These are phyloP conservation scores for Phytophthora vignae DNA, from an alignment of 352 stramenopile species.

Conservation along the genomic window DNA sequence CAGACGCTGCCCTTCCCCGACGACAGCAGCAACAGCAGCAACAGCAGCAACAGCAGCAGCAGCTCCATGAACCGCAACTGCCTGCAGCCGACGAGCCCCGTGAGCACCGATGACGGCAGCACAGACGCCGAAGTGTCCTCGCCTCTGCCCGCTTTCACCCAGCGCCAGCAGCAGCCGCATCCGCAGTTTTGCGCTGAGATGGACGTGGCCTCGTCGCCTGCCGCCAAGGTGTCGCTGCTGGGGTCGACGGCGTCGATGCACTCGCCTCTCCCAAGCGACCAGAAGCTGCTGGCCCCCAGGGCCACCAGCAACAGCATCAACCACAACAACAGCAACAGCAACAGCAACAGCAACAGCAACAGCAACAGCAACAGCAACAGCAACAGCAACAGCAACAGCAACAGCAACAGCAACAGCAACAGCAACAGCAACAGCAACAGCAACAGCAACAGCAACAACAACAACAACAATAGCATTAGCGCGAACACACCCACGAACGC, in stretches of 20 bases:
- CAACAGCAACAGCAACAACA: conserved; percentile 1
- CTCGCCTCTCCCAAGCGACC: conserved; percentile 27
- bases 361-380: background rate
- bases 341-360: background rate
- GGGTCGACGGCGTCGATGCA: conserved; percentile 24
- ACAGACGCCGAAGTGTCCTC: conserved; percentile 60
- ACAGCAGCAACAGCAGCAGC: conserved; percentile 14
- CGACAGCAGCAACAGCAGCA: conserved; percentile 4
- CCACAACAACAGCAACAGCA: background rate
- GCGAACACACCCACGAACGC: background rate
- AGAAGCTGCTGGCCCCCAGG: conserved; percentile 32
- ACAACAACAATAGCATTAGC: background rate
- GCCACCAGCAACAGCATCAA: conserved; percentile 7
- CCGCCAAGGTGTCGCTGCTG: conserved; percentile 19
- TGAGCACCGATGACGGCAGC: conserved; percentile 55
- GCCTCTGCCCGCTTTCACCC: conserved; percentile 44
- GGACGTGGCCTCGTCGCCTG: conserved; percentile 30
- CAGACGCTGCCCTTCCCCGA: conserved; percentile 18
- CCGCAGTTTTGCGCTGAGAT: background rate
- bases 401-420: background rate
- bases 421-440: background rate
- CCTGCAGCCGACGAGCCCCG: conserved; percentile 38
- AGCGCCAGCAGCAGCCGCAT: conserved; percentile 15
- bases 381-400: conserved; percentile 1
- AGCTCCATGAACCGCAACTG: background rate